These are phyloP conservation scores for Brettanomyces custersianus DNA, from an alignment of 805 yeast species.

Conservation along the genomic window DNA sequence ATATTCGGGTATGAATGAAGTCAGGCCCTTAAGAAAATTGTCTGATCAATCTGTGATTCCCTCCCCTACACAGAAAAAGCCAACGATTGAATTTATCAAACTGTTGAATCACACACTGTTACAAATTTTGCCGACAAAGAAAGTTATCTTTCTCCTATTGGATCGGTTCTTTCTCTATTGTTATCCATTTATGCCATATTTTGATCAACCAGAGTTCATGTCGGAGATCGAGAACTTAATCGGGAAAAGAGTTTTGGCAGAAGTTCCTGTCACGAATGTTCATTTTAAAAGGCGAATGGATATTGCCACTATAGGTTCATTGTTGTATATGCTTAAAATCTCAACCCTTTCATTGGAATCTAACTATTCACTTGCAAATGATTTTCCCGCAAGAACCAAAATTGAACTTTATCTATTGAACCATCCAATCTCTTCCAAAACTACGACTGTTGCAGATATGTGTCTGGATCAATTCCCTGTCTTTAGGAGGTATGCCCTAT, in stretches of 20 bases:
- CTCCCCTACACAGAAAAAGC: background rate
- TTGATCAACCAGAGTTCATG: slow-evolving; percentile 31
- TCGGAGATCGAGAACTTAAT: slow-evolving; percentile 28
- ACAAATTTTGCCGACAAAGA: slow-evolving; percentile 32
- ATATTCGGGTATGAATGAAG: background rate
- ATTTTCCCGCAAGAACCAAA: background rate
- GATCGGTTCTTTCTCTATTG: slow-evolving; percentile 34
- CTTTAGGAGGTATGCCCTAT: slow-evolving; percentile 37
- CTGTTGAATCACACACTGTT: slow-evolving; percentile 17
- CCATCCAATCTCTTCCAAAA: background rate
- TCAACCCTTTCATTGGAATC: slow-evolving; percentile 19
- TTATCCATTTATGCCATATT: slow-evolving; percentile 39
- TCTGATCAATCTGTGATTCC: background rate
- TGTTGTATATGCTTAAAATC: slow-evolving; percentile 35
- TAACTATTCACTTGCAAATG: background rate
- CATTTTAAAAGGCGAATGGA: slow-evolving; percentile 36
- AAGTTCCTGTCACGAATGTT: slow-evolving; percentile 21
- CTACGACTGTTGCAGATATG: slow-evolving; percentile 35
- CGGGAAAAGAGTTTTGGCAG: slow-evolving; percentile 24
- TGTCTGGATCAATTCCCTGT: slow-evolving; percentile 49
- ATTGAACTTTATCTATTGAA: background rate
- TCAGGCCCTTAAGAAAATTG: background rate
- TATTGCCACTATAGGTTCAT: slow-evolving; percentile 37
- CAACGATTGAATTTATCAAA: background rate
- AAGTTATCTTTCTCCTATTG: slow-evolving; percentile 36